Conservation (phyloP, 345 rosid genomes). For the Camelina hispida region DNA sequence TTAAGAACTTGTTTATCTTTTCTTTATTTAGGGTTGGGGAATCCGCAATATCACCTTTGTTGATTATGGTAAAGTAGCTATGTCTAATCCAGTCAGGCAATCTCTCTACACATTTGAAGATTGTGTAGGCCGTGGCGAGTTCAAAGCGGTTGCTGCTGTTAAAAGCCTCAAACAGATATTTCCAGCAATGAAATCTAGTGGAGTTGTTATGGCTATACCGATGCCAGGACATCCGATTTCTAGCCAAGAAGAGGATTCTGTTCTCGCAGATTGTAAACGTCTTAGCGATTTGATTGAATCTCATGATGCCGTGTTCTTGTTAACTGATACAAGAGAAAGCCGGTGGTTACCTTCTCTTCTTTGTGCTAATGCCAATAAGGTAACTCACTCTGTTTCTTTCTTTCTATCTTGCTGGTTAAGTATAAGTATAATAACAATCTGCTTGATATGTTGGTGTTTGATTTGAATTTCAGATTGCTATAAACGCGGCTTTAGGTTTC, state of each 20-base stretch:
- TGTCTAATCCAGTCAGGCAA: constrained; percentile 98
- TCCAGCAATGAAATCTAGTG: constrained; percentile 91
- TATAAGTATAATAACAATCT: background rate
- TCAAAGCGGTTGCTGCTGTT: constrained; percentile 84
- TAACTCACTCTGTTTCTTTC: constrained; percentile 31
- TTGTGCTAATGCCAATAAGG: constrained; percentile 86
- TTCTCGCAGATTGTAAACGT: constrained; percentile 73
- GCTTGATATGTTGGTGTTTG: constrained; percentile 1
- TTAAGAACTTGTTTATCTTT: constrained; percentile 22
- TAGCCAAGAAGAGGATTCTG: constrained; percentile 74
- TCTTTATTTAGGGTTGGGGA: constrained; percentile 80
- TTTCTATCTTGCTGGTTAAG: background rate
- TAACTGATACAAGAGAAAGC: constrained; percentile 99
- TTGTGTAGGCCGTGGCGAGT: constrained; percentile 81
- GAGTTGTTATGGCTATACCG: constrained; percentile 85
- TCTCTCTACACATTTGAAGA: constrained; percentile 90
- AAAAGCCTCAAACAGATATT: constrained; percentile 81
- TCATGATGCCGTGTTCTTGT: constrained; percentile 86
- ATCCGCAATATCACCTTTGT: constrained; percentile 83
- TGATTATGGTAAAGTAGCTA: constrained; percentile 91
- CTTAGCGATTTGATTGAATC: constrained; percentile 73
- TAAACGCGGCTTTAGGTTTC: constrained; percentile 92
- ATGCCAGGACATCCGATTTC: constrained; percentile 96
- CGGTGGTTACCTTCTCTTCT: constrained; percentile 92
- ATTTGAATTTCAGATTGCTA: constrained; percentile 64